A percentile compares a stretch with the other conserved stretches of the same genome.
Conservation (phyloP, 2,329 filamentous ascomycete genomes). For the Epicoccum nigrum region DNA sequence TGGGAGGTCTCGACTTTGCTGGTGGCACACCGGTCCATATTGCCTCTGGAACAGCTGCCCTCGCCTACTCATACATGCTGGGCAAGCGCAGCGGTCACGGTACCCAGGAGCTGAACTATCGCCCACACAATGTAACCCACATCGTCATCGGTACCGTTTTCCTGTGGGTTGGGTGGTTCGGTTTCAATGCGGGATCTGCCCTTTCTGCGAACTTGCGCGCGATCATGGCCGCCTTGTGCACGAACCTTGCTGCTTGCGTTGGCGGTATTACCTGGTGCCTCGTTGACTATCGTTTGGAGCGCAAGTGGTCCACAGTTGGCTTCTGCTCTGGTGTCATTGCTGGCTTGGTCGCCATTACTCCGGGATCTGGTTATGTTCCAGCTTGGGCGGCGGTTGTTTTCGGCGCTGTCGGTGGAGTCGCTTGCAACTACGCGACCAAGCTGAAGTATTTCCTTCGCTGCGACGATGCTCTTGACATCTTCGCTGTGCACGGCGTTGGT, state of each 20-base stretch:
- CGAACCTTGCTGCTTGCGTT: constrained; percentile 81
- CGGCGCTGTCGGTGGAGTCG: constrained; percentile 74
- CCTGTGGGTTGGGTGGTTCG: constrained; percentile 95
- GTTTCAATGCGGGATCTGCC: constrained; percentile 89
- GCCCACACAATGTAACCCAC: constrained; percentile 90
- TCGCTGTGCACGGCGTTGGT: constrained; percentile 65
- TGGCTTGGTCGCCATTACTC: constrained; percentile 86
- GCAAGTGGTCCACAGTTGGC: constrained; percentile 90
- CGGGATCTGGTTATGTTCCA: constrained; percentile 84
- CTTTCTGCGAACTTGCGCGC: constrained; percentile 81
- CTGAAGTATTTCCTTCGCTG: constrained; percentile 82
- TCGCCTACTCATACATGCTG: constrained; percentile 91
- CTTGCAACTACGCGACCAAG: constrained; percentile 90
- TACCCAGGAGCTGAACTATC: constrained; percentile 87
- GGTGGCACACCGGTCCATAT: constrained; percentile 92
- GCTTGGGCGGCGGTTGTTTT: constrained; percentile 84
- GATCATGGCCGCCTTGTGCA: constrained; percentile 85
- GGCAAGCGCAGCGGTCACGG: constrained; percentile 85
- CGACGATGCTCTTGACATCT: constrained; percentile 84
- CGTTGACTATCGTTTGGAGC: constrained; percentile 85
- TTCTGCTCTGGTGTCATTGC: constrained; percentile 92
- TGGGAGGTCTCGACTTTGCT: constrained; percentile 87
- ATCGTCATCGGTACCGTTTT: constrained; percentile 93
- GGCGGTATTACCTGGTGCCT: constrained; percentile 90
- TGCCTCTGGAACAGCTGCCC: constrained; percentile 77